Evolutionary conservation across 768 basidiomycete genomes (phyloP).

Genomic region (Xanthoconium purpureum): DNA sequence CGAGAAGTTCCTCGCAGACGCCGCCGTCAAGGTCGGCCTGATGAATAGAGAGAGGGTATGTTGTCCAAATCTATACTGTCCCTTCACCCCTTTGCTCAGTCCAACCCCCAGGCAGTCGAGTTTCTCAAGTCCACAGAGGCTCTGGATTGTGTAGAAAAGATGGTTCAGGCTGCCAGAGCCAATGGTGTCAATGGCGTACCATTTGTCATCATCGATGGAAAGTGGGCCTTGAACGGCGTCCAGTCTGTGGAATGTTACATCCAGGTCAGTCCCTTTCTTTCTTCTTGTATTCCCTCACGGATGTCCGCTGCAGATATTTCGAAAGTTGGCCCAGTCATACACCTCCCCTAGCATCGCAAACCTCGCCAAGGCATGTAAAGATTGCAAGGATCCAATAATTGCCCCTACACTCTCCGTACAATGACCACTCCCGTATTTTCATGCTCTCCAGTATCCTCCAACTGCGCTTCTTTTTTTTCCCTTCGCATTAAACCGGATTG

Average conservation of each 20-base stretch:
- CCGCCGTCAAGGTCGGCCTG: constrained; percentile 39
- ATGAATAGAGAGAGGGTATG: constrained; percentile 39
- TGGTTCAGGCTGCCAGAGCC: constrained; percentile 38
- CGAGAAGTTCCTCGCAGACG: constrained; percentile 33
- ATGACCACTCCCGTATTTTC: constrained; percentile 13
- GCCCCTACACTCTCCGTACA: constrained; percentile 19
- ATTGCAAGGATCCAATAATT: constrained; percentile 19
- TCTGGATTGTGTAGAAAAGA: constrained; percentile 38
- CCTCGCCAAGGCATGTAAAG: constrained; percentile 17
- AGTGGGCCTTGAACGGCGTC: constrained; percentile 45
- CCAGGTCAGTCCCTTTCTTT: constrained; percentile 27
- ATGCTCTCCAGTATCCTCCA: background rate
- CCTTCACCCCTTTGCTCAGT: background rate
- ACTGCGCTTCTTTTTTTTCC: background rate
- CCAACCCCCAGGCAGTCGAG: constrained; percentile 30
- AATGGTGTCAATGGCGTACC: constrained; percentile 52
- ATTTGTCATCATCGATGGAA: constrained; percentile 46
- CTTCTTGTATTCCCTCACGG: background rate
- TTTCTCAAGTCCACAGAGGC: constrained; percentile 43
- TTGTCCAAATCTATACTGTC: background rate
- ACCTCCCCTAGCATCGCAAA: background rate
- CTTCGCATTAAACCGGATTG: constrained; percentile 15
- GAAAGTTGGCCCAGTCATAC: constrained; percentile 27
- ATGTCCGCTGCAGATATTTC: constrained; percentile 26
- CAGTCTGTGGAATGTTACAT: constrained; percentile 41